Base-by-base conservation (phyloP, 2,329 filamentous ascomycete genomes). In the Cryoendolithus antarcticus region DNA sequence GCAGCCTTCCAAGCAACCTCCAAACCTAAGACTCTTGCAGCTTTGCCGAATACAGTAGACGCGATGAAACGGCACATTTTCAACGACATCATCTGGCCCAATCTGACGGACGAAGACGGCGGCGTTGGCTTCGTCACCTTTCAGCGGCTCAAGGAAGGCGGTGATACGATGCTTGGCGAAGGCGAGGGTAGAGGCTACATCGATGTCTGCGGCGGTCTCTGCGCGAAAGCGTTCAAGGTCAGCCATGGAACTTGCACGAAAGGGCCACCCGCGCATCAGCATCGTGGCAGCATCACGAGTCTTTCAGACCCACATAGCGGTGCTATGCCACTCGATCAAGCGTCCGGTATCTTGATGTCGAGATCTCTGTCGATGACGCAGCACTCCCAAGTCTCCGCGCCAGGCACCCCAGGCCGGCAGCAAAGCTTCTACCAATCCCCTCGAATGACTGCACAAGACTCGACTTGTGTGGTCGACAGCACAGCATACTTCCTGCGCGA, bases 21-120 rank as follows among this genome's bases (percentile, higher is more conserved):
- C 21, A 68, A 71, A 28, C 85, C 86, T 0, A 98, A 96, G 62
- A 77, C 82, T 15, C 68, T 98, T 9, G 86, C 89, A 1, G 89
- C 83, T 0, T 66, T 96, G 3, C 86, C 88, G 0, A 80, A 77
- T 21, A 93, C 89, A n/a, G 88, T 98, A 37, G 73, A 85, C 34
- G 88, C 89, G 0, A 80, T 98, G 61, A 96, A 94, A 59, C 77
- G 71, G 1, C 88, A 98, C 61, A 85, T 98, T 43, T 98, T 98
- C 67, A 98, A 98, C 62, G 93, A 95, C 54, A 68, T 94, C 42
- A 93, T 96, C 39, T 98, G 91, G 91, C 91, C 91, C 0, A 98
- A 98, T 50, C 65, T 98, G 30, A 93, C 86, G 0, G 89, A 98
- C 54, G 91, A 98, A 62, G 91, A 94, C 58, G 86, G 88, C 28